These are phyloP conservation scores for Penicillium freii DNA, from an alignment of 2,329 filamentous ascomycete genomes.

Conservation along the genomic window DNA sequence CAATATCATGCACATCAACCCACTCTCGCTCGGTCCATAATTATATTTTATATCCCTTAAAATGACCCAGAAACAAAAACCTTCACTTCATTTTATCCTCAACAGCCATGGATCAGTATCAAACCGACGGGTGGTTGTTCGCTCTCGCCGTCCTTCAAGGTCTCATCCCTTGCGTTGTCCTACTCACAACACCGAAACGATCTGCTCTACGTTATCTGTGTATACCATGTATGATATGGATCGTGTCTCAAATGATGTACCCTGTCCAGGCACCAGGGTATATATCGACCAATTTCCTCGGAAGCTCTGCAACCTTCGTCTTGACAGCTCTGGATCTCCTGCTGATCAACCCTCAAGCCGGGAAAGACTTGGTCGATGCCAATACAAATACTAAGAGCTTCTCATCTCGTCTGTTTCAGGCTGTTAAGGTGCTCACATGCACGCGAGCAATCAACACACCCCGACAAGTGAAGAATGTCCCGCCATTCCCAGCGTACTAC, in stretches of 20 bases:
- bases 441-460: constrained; percentile 23
- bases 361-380: constrained; percentile 6
- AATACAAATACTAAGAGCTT: background rate
- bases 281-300: background rate
- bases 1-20: background rate
- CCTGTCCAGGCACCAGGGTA: background rate
- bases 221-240: constrained; percentile 10
- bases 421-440: constrained; percentile 6
- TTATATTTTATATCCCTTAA: no score
- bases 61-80: background rate
- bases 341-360: constrained; percentile 16
- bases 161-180: constrained; percentile 5
- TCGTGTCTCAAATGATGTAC: constrained; percentile 1
- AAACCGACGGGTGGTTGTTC: background rate
- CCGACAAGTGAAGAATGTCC: constrained; percentile 23
- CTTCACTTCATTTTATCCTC: background rate
- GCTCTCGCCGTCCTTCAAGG: background rate
- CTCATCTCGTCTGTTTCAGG: constrained; percentile 6
- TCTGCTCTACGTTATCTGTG: constrained; percentile 14
- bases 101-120: background rate
- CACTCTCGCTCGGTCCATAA: background rate
- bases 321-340: constrained; percentile 14
- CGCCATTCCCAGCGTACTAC: constrained; percentile 18
- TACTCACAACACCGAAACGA: constrained; percentile 10
- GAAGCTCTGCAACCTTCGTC: constrained; percentile 1